Base-by-base conservation (phyloP, 257 asterid genomes). In the Solanum clarkiae region DNA sequence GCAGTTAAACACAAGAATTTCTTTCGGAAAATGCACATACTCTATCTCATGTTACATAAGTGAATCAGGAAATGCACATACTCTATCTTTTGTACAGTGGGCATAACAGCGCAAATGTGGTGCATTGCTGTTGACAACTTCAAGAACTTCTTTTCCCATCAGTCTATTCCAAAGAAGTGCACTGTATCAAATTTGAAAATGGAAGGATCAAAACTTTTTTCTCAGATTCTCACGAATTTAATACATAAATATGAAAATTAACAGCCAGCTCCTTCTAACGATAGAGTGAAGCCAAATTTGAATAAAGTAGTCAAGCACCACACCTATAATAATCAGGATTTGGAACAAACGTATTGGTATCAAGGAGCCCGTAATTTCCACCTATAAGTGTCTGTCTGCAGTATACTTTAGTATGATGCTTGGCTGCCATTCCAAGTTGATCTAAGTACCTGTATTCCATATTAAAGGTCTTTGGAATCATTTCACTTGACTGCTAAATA, bases 381-480 rank as follows among this genome's bases (percentile, higher is more conserved):
- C 99, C 99, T n/a, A 93, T 89, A 88, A 97, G 92, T 53, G 93
- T 90, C 90, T 97, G 99, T 83, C 98, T 90, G 89, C 99, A 95
- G 86, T 93, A 93, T 16, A 94, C 98, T 91, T 89, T 92, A 32
- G 97, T 95, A 13, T 84, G 86, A 62, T 94, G 89, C 91, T 86
- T 93, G 53, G 98, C 99, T 44, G 99, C 99, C 98, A 95, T 89
- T 36, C 97, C 99, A 65, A 97, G 98, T 90, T 95, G 98, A 92
- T 97, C 99, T 65, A 97, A 89, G 88, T 97, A 95, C 99, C 99
- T 97, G 84, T 11, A 54, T 49, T 42, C 15, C 55, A n/a, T 18
- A 15, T 22, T 18, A 44, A 13, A 22, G 49, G 63, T 26, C 24
- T 49, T 20, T 26, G 24, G 62, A 77, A 77, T 4, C 49, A 62